A percentile compares a stretch with the other conserved stretches of the same genome.
Evolutionary conservation across 176 grass and related monocot species (phyloP).

Genomic region (Coix lacrymajobi): DNA sequence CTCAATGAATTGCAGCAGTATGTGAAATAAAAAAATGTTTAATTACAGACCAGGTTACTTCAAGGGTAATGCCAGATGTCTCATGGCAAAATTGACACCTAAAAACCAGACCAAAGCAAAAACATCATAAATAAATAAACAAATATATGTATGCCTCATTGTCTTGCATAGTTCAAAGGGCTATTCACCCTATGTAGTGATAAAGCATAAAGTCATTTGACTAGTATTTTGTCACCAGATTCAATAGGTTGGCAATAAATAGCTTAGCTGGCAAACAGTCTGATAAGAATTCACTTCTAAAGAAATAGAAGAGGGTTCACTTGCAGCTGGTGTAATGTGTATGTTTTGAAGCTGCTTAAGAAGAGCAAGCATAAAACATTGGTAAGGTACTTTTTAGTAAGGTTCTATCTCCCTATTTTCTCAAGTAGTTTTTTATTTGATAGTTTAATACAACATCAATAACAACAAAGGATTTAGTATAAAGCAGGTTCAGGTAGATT

Average conservation of each 20-base stretch:
- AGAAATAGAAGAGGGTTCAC: neutral
- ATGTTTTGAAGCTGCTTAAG: neutral
- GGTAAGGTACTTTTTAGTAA: neutral
- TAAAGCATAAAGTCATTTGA: neutral
- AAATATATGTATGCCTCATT: neutral
- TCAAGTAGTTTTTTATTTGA: neutral
- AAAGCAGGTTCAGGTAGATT: neutral
- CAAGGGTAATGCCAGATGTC: neutral
- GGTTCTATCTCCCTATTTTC: neutral
- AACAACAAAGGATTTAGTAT: neutral
- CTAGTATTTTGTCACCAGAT: neutral
- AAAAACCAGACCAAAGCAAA: slow-evolving; percentile 9
- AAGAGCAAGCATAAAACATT: neutral
- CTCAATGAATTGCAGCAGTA: neutral
- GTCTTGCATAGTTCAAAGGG: neutral
- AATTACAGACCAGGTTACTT: neutral
- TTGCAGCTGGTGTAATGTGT: neutral
- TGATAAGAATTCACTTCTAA: neutral
- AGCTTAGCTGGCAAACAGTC: neutral
- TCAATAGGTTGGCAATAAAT: neutral
- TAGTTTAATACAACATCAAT: neutral
- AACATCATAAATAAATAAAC: neutral
- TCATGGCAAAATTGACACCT: neutral
- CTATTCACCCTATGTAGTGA: neutral
- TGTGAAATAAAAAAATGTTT: neutral